Base-by-base conservation (phyloP, 805 yeast genomes). In the Ogataea minuta region DNA sequence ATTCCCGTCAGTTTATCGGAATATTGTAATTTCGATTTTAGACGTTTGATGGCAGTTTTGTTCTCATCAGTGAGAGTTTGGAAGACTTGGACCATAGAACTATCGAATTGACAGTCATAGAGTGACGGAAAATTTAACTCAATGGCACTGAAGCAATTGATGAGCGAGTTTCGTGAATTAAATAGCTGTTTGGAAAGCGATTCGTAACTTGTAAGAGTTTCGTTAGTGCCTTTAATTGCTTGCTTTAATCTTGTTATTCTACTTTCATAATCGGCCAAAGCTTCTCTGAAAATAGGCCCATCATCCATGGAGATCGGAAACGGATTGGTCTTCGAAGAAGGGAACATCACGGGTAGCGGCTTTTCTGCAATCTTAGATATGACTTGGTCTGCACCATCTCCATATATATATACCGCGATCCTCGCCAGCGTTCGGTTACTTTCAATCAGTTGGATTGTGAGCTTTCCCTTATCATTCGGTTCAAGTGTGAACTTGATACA, bases 231-330 rank as follows among this genome's bases (percentile, higher is more conserved):
- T 28, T 49, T 53, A 5, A 50, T 31, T 9, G 48, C 38, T 20
- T 35, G 46, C 14, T 45, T 50, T 24, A 56, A 23, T 21, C 47
- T 45, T 4, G 57, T 49, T 2, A 56, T 54, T 29, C 46, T 47
- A 9, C 34, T 31, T 38, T 63, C 68, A 28, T 52, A 61, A 13
- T 50, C 52, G 11, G 39, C 36, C 10, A 63, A 27, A 1, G 62
- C 43, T 15, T 54, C 59, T 36, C 68, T 45, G 28, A 63, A 60
- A 4, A 49, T 41, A 1, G 68, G 67, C 4, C 66, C 74, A 57
- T 70, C 69, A 43, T 66, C 51, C 61, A 58, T 41, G 0, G 62
- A 51, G 9, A 60, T 41, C 1, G 59, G 60, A 26, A 52, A 60
- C 10, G 61, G 62, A 28, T 50, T 51, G 7, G 23, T 21, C 3